phyloP scores from a whole-genome alignment of 495 filamentous ascomycete species.

The Aspergillus panamensis region DNA sequence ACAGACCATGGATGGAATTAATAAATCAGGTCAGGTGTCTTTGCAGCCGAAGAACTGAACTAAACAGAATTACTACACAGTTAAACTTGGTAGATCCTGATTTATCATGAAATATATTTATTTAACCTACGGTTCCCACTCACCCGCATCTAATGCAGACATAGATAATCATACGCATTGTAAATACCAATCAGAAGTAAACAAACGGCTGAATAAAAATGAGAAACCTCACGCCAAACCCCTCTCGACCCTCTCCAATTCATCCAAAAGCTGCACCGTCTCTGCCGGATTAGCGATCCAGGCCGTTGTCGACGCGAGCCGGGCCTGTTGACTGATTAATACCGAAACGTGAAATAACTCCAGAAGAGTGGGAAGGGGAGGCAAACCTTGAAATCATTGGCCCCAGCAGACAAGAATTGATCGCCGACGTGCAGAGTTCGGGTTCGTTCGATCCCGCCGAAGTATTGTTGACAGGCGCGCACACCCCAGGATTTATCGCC shows the following conservation, averaged over 20 bases:
- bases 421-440: conserved; percentile 85
- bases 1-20: background rate
- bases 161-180: no score
- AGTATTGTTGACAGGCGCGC: conserved; percentile 85
- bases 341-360: background rate
- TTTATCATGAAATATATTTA: no score
- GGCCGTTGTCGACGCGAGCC: conserved; percentile 62
- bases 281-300: conserved; percentile 95
- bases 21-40: background rate
- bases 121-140: no score
- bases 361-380: background rate
- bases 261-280: conserved; percentile 83
- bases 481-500: conserved; percentile 98
- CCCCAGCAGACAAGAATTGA: conserved; percentile 92
- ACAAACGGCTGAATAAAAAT: no score
- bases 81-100: no score
- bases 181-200: no score
- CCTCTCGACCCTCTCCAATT: conserved; percentile 47
- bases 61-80: no score
- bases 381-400: conserved; percentile 89
- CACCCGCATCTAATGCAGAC: no score
- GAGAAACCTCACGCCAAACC: background rate
- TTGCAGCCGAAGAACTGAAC: background rate
- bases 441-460: conserved; percentile 63
- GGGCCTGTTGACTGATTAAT: conserved; percentile 37